Evolutionary conservation across 345 rosid species (phyloP).

Genomic region (Populus pruinosa): DNA sequence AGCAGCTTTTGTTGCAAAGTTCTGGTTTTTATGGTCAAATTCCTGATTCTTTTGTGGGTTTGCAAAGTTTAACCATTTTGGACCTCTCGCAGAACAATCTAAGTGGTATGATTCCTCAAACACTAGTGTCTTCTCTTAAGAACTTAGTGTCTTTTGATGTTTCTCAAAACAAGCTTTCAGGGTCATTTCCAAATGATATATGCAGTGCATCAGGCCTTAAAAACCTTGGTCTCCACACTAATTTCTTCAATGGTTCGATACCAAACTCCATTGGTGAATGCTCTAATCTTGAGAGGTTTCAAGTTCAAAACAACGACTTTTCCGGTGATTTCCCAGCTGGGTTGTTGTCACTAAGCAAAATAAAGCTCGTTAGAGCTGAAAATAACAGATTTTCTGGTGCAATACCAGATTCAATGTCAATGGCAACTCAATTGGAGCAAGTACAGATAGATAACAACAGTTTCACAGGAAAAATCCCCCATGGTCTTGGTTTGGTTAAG

Average conservation of each 20-base stretch:
- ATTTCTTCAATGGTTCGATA: constrained; percentile 63
- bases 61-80: constrained; percentile 49
- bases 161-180: constrained; percentile 69
- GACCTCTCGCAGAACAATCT: constrained; percentile 80
- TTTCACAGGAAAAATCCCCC: constrained; percentile 62
- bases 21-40: constrained; percentile 76
- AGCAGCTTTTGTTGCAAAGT: constrained; percentile 63
- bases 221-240: constrained; percentile 65
- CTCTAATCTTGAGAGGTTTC: constrained; percentile 73
- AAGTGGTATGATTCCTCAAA: constrained; percentile 57
- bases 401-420: constrained; percentile 58
- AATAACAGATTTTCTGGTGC: constrained; percentile 71
- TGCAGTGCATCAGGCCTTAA: constrained; percentile 60
- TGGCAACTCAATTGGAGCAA: constrained; percentile 77
- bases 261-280: constrained; percentile 56
- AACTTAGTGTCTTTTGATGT: constrained; percentile 71
- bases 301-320: constrained; percentile 76
- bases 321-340: constrained; percentile 70
- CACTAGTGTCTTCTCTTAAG: constrained; percentile 53
- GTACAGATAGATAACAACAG: constrained; percentile 85
- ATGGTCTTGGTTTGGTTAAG: constrained; percentile 72
- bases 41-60: constrained; percentile 63
- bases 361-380: constrained; percentile 75
- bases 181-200: constrained; percentile 66
- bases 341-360: constrained; percentile 64